Conservation (phyloP, 257 asterid genomes). For the Solanum raphanifolium region DNA sequence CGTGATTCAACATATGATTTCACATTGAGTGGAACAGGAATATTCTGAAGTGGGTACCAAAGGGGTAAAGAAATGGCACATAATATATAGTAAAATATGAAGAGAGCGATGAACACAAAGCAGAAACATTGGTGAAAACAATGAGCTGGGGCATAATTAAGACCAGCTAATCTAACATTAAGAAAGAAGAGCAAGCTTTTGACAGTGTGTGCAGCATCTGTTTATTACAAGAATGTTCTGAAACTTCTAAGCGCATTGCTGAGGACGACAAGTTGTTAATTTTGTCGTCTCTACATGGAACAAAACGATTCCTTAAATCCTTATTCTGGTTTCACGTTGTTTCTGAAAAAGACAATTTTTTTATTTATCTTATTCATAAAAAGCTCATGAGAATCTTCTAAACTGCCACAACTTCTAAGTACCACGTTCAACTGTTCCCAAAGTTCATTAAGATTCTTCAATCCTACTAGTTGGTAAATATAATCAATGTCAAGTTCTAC, state of each 20-base stretch:
- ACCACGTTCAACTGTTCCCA: background rate
- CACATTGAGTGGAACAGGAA: background rate
- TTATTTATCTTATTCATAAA: no score
- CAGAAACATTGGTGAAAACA: constrained; percentile 10
- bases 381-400: background rate
- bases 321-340: background rate
- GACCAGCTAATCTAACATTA: background rate
- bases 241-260: background rate
- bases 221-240: background rate
- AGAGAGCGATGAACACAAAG: constrained; percentile 6
- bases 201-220: background rate
- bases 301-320: background rate
- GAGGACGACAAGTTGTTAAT: background rate
- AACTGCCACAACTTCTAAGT: background rate
- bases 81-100: background rate
- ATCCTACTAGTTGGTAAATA: background rate
- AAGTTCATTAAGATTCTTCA: background rate
- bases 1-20: background rate
- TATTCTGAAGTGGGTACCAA: background rate
- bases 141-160: background rate
- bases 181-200: background rate
- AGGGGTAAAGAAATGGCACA: background rate
- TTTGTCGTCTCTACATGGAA: background rate
- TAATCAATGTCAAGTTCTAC: constrained; percentile 42
- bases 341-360: background rate